These are phyloP conservation scores for Metrosideros polymorpha DNA, from an alignment of 441 rosid genomes.

Conservation along the genomic window DNA sequence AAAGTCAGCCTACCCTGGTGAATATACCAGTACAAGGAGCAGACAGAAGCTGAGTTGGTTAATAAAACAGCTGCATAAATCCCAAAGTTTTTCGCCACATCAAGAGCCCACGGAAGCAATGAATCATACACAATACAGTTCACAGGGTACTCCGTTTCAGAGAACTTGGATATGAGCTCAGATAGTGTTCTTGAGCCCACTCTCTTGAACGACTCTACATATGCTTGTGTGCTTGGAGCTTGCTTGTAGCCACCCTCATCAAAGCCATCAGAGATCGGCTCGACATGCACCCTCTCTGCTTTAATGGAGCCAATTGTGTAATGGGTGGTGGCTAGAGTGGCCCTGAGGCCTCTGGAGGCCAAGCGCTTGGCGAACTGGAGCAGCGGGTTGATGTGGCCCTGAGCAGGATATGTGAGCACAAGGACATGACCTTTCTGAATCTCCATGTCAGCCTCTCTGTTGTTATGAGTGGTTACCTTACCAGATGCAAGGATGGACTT, in stretches of 20 bases:
- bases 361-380: constrained; percentile 29
- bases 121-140: constrained; percentile 31
- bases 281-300: constrained; percentile 9
- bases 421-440: constrained; percentile 19
- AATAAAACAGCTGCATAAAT: constrained; percentile 22
- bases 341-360: constrained; percentile 23
- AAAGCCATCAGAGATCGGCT: constrained; percentile 40
- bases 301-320: constrained; percentile 20
- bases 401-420: constrained; percentile 27
- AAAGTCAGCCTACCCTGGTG: constrained; percentile 14
- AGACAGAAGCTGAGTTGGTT: constrained; percentile 34
- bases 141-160: constrained; percentile 17
- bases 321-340: constrained; percentile 31
- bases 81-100: constrained; percentile 25
- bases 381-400: constrained; percentile 39
- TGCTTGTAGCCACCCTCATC: constrained; percentile 30
- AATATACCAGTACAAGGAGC: constrained; percentile 25
- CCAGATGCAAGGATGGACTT: not conserved
- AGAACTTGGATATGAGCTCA: constrained; percentile 21
- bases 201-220: constrained; percentile 25
- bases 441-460: constrained; percentile 6
- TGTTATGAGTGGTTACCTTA: not conserved
- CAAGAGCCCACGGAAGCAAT: constrained; percentile 28
- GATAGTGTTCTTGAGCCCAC: constrained; percentile 26
- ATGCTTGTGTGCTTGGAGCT: constrained; percentile 22